Conservation (phyloP, 306 rosid species). For the Pyrus communis region DNA sequence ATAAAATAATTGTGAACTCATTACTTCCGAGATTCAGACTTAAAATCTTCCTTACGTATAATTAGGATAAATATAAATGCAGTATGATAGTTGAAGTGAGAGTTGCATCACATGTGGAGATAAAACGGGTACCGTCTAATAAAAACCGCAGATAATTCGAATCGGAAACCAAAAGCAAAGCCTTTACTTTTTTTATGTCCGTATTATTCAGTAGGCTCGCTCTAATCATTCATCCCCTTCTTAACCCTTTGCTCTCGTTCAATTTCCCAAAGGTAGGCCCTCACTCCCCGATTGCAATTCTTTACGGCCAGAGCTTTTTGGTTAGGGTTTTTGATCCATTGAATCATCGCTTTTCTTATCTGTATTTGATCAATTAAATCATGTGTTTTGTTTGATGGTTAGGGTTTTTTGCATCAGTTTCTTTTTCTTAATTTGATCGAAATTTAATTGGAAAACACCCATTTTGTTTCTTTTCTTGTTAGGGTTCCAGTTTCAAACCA, state of each 20-base stretch:
- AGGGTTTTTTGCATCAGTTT: not conserved
- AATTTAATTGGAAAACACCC: not conserved
- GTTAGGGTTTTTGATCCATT: not conserved
- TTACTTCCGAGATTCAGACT: no score
- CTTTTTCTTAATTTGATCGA: not conserved
- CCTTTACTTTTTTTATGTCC: not conserved
- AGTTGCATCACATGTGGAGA: not conserved
- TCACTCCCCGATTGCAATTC: not conserved
- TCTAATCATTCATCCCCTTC: not conserved
- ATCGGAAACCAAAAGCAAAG: not conserved
- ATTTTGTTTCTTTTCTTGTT: not conserved
- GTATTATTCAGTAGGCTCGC: not conserved
- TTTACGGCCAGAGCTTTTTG: not conserved
- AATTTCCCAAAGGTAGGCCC: not conserved
- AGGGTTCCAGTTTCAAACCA: not conserved
- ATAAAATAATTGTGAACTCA: no score
- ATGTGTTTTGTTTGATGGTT: not conserved
- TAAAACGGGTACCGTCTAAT: not conserved
- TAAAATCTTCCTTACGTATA: no score
- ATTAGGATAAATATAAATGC: no score
- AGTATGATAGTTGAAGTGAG: not conserved
- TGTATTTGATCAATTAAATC: not conserved
- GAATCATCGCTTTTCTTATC: no score
- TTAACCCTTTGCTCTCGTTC: not conserved
- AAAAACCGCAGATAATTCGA: not conserved